These are phyloP conservation scores for Ceratobasidium papillatum DNA, from an alignment of 1,284 basidiomycete species.

Conservation along the genomic window DNA sequence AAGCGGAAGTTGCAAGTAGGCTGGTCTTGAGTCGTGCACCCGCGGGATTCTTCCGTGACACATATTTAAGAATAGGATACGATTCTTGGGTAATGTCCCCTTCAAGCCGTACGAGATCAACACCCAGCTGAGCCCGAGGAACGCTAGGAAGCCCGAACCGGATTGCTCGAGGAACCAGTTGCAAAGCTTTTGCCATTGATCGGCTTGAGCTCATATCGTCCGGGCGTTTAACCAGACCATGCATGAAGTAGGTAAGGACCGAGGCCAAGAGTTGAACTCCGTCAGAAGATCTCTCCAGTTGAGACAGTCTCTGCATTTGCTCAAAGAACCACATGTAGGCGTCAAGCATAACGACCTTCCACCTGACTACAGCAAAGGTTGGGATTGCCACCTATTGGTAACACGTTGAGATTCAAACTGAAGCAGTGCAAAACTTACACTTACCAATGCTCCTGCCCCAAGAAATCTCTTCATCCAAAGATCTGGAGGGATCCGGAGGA, in stretches of 20 bases:
- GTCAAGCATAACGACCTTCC: neutral
- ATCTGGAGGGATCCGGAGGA: neutral
- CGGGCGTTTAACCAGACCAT: slow-evolving; percentile 28
- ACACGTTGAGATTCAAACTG: neutral
- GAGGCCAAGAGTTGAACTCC: neutral
- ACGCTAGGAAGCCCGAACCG: neutral
- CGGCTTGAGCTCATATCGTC: slow-evolving; percentile 24
- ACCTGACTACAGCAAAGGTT: neutral
- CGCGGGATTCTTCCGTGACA: slow-evolving; percentile 12
- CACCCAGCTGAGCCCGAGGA: neutral
- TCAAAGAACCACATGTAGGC: neutral
- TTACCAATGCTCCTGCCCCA: neutral
- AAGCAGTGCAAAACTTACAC: neutral
- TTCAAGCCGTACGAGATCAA: neutral
- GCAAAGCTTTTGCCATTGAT: slow-evolving; percentile 3
- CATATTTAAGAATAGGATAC: slow-evolving; percentile 9
- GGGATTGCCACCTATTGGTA: neutral
- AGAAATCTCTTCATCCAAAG: neutral
- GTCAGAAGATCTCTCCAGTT: neutral
- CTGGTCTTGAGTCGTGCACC: slow-evolving; percentile 13
- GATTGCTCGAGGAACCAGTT: neutral
- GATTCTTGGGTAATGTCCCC: neutral
- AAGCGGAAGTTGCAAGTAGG: neutral
- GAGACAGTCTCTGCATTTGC: neutral
- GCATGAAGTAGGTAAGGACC: slow-evolving; percentile 2